Evolutionary conservation across 306 rosid genomes (phyloP).

Genomic region (Hippophae tibetana): DNA sequence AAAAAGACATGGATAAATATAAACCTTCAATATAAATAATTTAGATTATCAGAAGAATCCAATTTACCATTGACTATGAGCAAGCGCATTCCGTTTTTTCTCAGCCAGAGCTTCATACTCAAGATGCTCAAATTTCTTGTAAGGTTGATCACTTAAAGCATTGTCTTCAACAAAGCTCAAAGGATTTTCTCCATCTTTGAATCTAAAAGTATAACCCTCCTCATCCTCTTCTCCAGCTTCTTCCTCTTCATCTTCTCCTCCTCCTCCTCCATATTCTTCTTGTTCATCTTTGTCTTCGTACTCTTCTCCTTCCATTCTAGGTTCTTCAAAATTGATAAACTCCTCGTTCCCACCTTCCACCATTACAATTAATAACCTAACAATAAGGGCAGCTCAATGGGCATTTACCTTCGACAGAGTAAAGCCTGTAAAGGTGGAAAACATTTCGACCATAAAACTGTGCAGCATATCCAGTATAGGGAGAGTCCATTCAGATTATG

Average conservation of each 20-base stretch:
- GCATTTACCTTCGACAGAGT: too few species aligned
- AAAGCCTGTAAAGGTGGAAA: too few species aligned
- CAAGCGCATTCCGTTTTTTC: constrained; percentile 51
- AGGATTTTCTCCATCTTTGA: constrained; percentile 51
- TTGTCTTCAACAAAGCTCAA: constrained; percentile 48
- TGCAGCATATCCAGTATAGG: too few species aligned
- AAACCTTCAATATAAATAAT: background rate
- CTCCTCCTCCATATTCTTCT: constrained; percentile 7
- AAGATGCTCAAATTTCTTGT: constrained; percentile 49
- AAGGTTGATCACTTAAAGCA: constrained; percentile 37
- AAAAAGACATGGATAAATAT: constrained; percentile 5
- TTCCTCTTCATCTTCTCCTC: constrained; percentile 25
- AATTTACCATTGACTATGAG: constrained; percentile 23
- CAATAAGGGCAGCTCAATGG: too few species aligned
- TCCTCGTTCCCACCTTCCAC: constrained; percentile 3
- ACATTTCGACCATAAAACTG: too few species aligned
- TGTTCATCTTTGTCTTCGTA: constrained; percentile 11
- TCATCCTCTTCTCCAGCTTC: constrained; percentile 33
- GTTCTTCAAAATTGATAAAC: constrained; percentile 9
- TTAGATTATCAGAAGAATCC: background rate
- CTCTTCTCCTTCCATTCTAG: constrained; percentile 5
- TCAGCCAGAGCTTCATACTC: constrained; percentile 64
- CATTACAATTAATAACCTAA: background rate
- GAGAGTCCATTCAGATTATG: too few species aligned
- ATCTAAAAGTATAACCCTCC: constrained; percentile 46